Evolutionary conservation across 768 basidiomycete genomes (phyloP), one percentile per base, ranked within the genome.

Genomic region (Collybia sp.): DNA sequence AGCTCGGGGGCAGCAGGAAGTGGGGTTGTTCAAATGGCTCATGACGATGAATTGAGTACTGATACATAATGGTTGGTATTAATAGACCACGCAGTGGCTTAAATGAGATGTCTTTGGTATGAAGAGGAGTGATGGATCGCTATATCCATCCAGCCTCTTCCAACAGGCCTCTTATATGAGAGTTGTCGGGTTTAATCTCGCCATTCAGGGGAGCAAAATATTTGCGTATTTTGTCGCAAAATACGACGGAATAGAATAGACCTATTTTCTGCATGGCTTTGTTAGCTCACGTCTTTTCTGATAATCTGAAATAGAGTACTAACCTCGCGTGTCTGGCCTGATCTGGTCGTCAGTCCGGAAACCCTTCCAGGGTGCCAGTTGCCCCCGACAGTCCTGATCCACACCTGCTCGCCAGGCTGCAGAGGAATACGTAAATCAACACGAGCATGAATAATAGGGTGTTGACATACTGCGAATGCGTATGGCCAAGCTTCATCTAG

Each of bases 161-260:
- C 17, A 85, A 63, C 47, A 85, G 54, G 30, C 54, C 47, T n/a
- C 73, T 71, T 2, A 76, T 68, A 45, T 73, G 65, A 16, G 59
- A 43, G 1, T 53, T 73, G 55, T 85, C 72, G 2, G 83, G 82
- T 59, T 85, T 85, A 45, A 85, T 72, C 49, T 83, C 81, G 13
- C 82, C 83, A 44, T 83, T 78, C 41, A 80, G 63, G 5, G 83
- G 82, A 2, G 82, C 73, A 55, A 80, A 78, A 57, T 77, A 80
- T 58, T 78, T 81, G 30, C 82, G 75, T 30, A 79, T 57, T 45
- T 71, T 72, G 46, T 57, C 61, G 40, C 69, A 62, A 47, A 76
- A 82, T 40, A 71, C 59, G 30, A 77, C 80, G 12, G 73, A 73
- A 59, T 77, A 85, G 51, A 72, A 79, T 16, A 80, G 58, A 17